These are phyloP conservation scores for Bromus sterilis DNA, from an alignment of 176 grass and related monocot species.

Conservation along the genomic window DNA sequence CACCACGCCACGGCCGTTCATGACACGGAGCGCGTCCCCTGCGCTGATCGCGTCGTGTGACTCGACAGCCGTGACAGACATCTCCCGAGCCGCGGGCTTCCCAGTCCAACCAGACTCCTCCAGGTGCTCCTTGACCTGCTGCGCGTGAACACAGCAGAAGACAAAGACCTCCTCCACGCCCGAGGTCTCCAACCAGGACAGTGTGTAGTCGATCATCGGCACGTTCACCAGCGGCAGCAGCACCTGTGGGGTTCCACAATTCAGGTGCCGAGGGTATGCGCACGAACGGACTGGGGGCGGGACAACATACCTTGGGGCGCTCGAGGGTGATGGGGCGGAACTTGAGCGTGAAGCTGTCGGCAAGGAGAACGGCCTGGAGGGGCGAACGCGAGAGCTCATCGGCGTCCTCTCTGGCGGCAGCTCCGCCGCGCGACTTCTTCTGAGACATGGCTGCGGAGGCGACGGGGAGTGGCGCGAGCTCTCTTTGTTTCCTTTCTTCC, in stretches of 20 bases:
- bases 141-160: conserved; percentile 80
- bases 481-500: not conserved
- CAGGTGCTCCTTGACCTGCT: conserved; percentile 78
- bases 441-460: conserved; percentile 42
- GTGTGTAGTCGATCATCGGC: conserved; percentile 87
- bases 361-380: conserved; percentile 87
- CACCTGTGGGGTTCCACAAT: conserved; percentile 37
- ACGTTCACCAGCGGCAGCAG: conserved; percentile 71
- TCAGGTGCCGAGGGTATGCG: not conserved
- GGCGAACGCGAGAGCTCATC: conserved; percentile 67
- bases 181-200: conserved; percentile 73
- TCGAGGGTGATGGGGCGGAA: conserved; percentile 91
- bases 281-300: not conserved
- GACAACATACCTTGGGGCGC: conserved; percentile 67
- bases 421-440: conserved; percentile 56
- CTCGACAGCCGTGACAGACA: conserved; percentile 56
- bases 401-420: conserved; percentile 39
- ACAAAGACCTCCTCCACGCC: conserved; percentile 84
- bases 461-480: not conserved
- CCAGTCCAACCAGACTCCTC: conserved; percentile 47
- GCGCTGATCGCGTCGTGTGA: conserved; percentile 68
- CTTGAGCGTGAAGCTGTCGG: conserved; percentile 80
- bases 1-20: conserved; percentile 50
- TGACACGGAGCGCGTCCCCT: conserved; percentile 66
- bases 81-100: conserved; percentile 18